Percentiles rank a stretch among this genome's conserved stretches.
Conservation (phyloP, 352 stramenopile species). For the Phytophthora pinifolia region DNA sequence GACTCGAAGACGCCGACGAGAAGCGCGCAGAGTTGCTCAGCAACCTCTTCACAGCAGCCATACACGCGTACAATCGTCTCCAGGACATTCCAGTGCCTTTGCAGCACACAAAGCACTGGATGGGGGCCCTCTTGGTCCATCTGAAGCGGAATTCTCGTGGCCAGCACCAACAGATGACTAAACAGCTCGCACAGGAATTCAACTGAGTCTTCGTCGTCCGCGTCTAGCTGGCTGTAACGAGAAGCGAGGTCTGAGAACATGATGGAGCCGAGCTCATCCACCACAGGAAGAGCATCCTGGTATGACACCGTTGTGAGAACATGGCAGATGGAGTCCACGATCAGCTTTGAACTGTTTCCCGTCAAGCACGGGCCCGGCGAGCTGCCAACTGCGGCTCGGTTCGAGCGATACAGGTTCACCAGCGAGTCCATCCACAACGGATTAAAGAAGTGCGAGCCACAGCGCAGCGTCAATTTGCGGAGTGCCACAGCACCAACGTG, state of each 20-base stretch:
- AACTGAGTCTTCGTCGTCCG: conserved; percentile 46
- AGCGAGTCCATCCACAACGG: conserved; percentile 70
- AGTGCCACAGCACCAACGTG: conserved; percentile 72
- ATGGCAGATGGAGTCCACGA: conserved; percentile 73
- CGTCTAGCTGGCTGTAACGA: conserved; percentile 44
- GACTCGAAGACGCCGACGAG: conserved; percentile 62
- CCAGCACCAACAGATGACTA: conserved; percentile 58
- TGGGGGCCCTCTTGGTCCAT: conserved; percentile 66
- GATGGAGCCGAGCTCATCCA: conserved; percentile 61
- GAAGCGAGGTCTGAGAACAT: conserved; percentile 68
- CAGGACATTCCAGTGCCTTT: conserved; percentile 58
- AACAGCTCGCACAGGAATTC: conserved; percentile 66
- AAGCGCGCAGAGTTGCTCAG: conserved; percentile 55
- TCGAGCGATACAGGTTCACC: conserved; percentile 58
- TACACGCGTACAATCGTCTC: conserved; percentile 56
- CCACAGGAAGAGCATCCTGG: conserved; percentile 54
- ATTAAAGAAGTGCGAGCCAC: conserved; percentile 66
- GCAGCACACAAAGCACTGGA: conserved; percentile 53
- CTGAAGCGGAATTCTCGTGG: conserved; percentile 53
- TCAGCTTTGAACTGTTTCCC: conserved; percentile 50
- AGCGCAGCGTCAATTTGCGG: conserved; percentile 66
- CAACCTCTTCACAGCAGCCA: conserved; percentile 53
- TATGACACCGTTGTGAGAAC: conserved; percentile 67
- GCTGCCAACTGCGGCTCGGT: conserved; percentile 25
- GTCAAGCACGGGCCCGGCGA: conserved; percentile 29